These are phyloP conservation scores for Fusarium sp. DNA, from an alignment of 2,329 filamentous ascomycete species.

Conservation along the genomic window DNA sequence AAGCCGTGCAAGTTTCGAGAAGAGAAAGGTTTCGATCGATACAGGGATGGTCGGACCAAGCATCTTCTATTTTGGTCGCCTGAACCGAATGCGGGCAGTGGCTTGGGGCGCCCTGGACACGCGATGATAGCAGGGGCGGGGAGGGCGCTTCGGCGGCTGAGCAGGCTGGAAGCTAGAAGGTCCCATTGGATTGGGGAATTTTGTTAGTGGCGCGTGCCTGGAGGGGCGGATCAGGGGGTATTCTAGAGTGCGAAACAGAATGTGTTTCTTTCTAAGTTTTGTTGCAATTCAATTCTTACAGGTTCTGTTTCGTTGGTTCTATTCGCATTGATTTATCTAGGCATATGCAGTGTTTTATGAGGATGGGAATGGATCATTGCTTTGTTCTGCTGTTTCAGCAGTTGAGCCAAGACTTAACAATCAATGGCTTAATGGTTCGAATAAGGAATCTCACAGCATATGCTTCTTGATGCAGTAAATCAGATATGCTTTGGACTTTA, in stretches of 20 bases:
- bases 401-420: neutral
- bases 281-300: conserved; percentile 1
- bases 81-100: conserved; percentile 38
- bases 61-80: conserved; percentile 42
- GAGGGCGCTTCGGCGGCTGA: conserved; percentile 39
- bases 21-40: conserved; percentile 25
- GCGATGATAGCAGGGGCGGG: conserved; percentile 19
- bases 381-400: conserved; percentile 3
- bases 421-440: conserved; percentile 7
- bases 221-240: conserved; percentile 32
- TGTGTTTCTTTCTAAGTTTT: conserved; percentile 23
- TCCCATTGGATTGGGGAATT: neutral
- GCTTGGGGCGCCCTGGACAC: conserved; percentile 34
- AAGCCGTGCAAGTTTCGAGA: conserved; percentile 29
- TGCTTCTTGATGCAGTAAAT: conserved; percentile 8
- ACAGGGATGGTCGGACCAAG: conserved; percentile 24
- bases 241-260: conserved; percentile 31
- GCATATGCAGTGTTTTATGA: neutral
- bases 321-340: conserved; percentile 6
- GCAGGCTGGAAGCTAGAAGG: conserved; percentile 16
- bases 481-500: neutral
- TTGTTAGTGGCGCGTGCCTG: conserved; percentile 37
- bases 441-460: conserved; percentile 6
- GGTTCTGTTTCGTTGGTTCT: neutral
- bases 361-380: neutral